phyloP scores from a whole-genome alignment of 306 rosid genomes.

The Trifolium subterraneum region DNA sequence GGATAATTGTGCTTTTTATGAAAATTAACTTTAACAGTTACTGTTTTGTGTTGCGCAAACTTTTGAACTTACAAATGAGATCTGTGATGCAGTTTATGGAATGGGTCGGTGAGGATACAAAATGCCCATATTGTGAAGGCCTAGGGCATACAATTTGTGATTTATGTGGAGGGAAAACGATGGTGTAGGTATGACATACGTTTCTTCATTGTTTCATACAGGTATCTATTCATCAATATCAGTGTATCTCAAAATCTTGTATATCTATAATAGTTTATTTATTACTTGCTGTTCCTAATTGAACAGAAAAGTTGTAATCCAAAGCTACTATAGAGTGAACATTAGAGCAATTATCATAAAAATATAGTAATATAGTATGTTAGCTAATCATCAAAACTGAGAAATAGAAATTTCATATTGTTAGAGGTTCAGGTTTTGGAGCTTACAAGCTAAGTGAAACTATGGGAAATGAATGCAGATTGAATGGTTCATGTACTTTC shows the following conservation, averaged over 20 bases:
- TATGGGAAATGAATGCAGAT: slow-evolving; percentile 21
- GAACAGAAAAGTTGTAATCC: neutral
- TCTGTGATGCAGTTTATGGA: slow-evolving; percentile 81
- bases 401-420: slow-evolving; percentile 20
- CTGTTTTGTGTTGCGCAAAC: neutral
- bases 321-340: slow-evolving; percentile 13
- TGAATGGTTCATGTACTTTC: neutral
- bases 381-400: neutral
- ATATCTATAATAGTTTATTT: neutral
- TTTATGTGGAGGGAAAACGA: slow-evolving; percentile 64
- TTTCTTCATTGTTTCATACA: slow-evolving; percentile 37
- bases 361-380: neutral
- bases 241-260: slow-evolving; percentile 26
- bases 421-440: slow-evolving; percentile 15
- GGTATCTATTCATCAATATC: slow-evolving; percentile 30
- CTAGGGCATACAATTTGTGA: slow-evolving; percentile 70
- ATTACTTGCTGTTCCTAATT: slow-evolving; percentile 22
- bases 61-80: slow-evolving; percentile 34
- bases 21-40: neutral
- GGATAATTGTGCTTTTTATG: slow-evolving; percentile 12
- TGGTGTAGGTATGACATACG: slow-evolving; percentile 40
- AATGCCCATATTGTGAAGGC: slow-evolving; percentile 93
- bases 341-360: neutral
- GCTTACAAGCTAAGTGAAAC: slow-evolving; percentile 25
- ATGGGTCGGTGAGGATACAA: slow-evolving; percentile 76